Percentiles rank a stretch among this genome's conserved stretches.
Evolutionary conservation across 805 yeast genomes (phyloP).

Genomic region (Candida manassasensis): DNA sequence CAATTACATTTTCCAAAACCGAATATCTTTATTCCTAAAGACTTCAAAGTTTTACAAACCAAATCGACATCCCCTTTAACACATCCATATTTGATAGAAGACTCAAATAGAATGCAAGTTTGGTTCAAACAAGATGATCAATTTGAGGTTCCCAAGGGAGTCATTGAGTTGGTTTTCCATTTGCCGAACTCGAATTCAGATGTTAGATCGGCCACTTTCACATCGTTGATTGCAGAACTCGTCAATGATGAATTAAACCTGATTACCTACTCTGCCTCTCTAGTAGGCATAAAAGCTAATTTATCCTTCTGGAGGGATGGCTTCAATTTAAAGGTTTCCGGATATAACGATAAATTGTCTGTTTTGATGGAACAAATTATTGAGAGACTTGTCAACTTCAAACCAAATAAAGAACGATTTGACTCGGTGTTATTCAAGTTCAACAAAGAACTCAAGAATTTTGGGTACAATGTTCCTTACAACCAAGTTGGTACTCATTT

Average conservation of each 20-base stretch:
- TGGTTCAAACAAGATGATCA: slow-evolving; percentile 93
- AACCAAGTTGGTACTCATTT: slow-evolving; percentile 64
- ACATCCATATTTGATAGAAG: slow-evolving; percentile 59
- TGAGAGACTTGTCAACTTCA: slow-evolving; percentile 46
- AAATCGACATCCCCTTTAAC: slow-evolving; percentile 32
- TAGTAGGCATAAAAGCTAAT: slow-evolving; percentile 67
- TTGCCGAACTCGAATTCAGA: slow-evolving; percentile 59
- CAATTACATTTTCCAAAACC: slow-evolving; percentile 58
- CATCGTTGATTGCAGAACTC: slow-evolving; percentile 63
- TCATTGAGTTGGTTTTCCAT: slow-evolving; percentile 58
- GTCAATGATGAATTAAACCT: slow-evolving; percentile 74
- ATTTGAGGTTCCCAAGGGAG: slow-evolving; percentile 84
- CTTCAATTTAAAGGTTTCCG: slow-evolving; percentile 59
- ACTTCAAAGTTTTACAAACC: slow-evolving; percentile 56
- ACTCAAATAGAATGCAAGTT: slow-evolving; percentile 48
- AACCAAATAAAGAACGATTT: slow-evolving; percentile 55
- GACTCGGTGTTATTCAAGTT: slow-evolving; percentile 61
- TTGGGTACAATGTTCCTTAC: slow-evolving; percentile 72
- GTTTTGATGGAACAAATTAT: slow-evolving; percentile 59
- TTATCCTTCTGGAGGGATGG: slow-evolving; percentile 67
- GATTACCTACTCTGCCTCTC: slow-evolving; percentile 73
- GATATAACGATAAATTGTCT: slow-evolving; percentile 79
- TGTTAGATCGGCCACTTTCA: slow-evolving; percentile 52
- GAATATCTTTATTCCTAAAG: slow-evolving; percentile 80
- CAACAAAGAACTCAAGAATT: slow-evolving; percentile 60